A percentile compares a stretch with the other conserved stretches of the same genome.
Evolutionary conservation across 306 rosid species (phyloP).

Genomic region (Cucurbita maxima): DNA sequence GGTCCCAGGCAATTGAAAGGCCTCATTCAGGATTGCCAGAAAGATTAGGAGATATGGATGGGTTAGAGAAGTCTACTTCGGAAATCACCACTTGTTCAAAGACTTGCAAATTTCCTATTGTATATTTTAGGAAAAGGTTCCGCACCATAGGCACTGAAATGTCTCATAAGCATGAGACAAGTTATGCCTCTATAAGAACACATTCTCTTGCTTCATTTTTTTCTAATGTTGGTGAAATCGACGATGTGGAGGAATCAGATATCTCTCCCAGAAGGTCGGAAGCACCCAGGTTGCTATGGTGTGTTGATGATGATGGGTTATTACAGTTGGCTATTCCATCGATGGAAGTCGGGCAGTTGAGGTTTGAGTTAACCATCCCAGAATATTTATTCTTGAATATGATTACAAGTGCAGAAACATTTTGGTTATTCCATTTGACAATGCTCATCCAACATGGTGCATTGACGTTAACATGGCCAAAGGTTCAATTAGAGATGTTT

Average conservation of each 20-base stretch:
- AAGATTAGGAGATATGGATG: conserved; percentile 23
- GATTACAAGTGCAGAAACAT: conserved; percentile 24
- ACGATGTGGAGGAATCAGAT: conserved; percentile 17
- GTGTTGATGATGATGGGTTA: conserved; percentile 38
- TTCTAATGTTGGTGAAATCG: conserved; percentile 9
- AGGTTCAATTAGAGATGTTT: conserved; percentile 73
- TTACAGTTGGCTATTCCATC: conserved; percentile 22
- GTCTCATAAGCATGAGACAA: conserved; percentile 15
- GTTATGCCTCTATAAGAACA: conserved; percentile 11
- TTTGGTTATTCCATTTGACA: conserved; percentile 33
- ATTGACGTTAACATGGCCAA: conserved; percentile 52
- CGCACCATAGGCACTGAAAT: conserved; percentile 30
- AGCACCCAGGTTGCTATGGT: conserved; percentile 32
- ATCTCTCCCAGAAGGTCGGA: conserved; percentile 15
- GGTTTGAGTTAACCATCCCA: conserved; percentile 32
- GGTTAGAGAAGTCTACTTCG: conserved; percentile 25
- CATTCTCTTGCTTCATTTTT: conserved; percentile 15
- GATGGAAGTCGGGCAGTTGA: conserved; percentile 28
- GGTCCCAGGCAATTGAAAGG: conserved; percentile 32
- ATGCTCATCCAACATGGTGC: conserved; percentile 42
- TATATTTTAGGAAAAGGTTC: conserved; percentile 60
- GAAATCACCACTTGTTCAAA: conserved; percentile 21
- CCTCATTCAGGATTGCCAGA: conserved; percentile 27
- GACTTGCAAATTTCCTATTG: conserved; percentile 54
- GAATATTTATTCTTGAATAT: conserved; percentile 18